Base-by-base conservation (phyloP, 148 eudicot genomes). In the Arctostaphylos glauca region DNA sequence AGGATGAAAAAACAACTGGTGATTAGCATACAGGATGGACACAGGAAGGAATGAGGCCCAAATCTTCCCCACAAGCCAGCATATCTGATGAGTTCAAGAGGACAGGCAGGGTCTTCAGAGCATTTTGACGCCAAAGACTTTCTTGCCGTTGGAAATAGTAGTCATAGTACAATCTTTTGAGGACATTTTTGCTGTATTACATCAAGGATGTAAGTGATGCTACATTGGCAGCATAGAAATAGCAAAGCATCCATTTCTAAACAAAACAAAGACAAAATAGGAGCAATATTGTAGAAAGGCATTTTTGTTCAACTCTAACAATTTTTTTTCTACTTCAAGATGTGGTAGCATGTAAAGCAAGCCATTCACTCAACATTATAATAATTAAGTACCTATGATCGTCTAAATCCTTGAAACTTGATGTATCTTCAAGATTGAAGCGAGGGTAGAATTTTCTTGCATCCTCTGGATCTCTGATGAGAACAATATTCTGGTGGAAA, bases 91-190 rank as follows among this genome's bases (percentile, higher is more conserved):
- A 96, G 88, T 93, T 93, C 85, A 96, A 86, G 82, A 96, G 97
- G 70, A 81, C 98, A 50, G 99, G 99, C 83, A 96, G 87, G 56
- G 99, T 96, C 90, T 94, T 94, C 87, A 96, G 58, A 82, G 98
- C 99, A 89, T 96, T 96, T 86, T 93, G 90, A 72, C 92, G 90
- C 99, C 99, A 96, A 67, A 96, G 90, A 79, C 86, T 85, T 86
- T 96, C 99, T 94, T 96, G 99, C 74, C 99, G 94, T 16, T 94
- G 95, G 91, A 96, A 96, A 84, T 96, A 96, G 86, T 96, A 96
- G 86, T 96, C 98, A 76, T 96, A 89, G 84, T 96, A 96, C 77
- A 94, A 87, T 86, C 95, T 93, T 86, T 88, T 94, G 77, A 94
- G 56, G 60, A 96, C 93, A 88, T 94, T 93, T 92, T 96, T 91